A percentile compares a stretch with the other conserved stretches of the same genome.
phyloP scores from a whole-genome alignment of 2,329 filamentous ascomycete species.

The Xylaria sp. region DNA sequence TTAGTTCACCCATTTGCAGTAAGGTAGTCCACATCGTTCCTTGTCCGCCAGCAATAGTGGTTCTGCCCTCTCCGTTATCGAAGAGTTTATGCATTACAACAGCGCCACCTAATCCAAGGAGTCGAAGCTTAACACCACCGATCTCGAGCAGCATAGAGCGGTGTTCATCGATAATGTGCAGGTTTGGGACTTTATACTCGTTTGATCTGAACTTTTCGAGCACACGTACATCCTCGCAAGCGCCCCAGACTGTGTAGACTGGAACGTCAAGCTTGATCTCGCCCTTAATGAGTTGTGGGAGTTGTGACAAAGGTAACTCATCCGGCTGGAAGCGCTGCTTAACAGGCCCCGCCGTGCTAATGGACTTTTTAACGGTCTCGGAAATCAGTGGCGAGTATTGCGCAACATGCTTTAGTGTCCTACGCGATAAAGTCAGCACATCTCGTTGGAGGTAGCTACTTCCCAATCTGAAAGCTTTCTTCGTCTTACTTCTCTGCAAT shows the following conservation, averaged over 20 bases:
- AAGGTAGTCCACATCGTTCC: conserved; percentile 99
- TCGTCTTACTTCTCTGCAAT: conserved; percentile 92
- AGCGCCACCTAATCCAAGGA: conserved; percentile 91
- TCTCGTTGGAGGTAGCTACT: not conserved
- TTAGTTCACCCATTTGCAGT: conserved; percentile 95
- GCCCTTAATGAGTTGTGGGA: conserved; percentile 85
- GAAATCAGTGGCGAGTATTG: conserved; percentile 96
- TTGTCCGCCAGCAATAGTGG: conserved; percentile 96
- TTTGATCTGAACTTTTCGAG: conserved; percentile 96
- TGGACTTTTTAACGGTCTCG: conserved; percentile 74
- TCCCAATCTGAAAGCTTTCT: not conserved
- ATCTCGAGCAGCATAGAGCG: conserved; percentile 94
- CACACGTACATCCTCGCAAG: conserved; percentile 96
- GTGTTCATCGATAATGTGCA: conserved; percentile 98
- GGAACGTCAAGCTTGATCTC: conserved; percentile 91
- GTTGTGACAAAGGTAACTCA: conserved; percentile 89
- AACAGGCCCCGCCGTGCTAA: conserved; percentile 73
- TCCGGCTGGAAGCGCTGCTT: conserved; percentile 83
- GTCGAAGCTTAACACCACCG: conserved; percentile 91
- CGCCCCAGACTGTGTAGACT: conserved; percentile 98
- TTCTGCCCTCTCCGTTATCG: conserved; percentile 96
- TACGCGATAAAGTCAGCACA: conserved; percentile 45
- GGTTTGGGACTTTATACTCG: conserved; percentile 96
- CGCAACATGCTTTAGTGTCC: conserved; percentile 96
- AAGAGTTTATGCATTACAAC: conserved; percentile 99